phyloP scores from a whole-genome alignment of 805 yeast genomes.

The Peterozyma toletana region DNA sequence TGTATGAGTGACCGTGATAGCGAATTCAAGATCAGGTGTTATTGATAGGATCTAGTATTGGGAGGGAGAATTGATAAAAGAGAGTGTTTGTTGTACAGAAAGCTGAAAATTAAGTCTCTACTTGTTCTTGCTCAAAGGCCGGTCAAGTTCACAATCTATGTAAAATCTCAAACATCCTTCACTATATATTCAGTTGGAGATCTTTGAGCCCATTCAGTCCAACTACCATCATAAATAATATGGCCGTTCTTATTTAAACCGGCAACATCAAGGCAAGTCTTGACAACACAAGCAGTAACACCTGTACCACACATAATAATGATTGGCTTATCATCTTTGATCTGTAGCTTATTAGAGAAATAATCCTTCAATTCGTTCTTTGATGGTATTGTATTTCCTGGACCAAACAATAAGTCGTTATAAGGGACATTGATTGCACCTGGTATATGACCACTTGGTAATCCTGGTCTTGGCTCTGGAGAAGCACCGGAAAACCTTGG shows the following conservation, averaged over 20 bases:
- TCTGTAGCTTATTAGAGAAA: conserved; percentile 31
- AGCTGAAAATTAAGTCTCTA: too few relatives aligned
- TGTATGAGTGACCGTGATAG: too few relatives aligned
- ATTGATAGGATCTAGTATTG: too few relatives aligned
- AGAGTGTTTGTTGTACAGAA: too few relatives aligned
- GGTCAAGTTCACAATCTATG: too few relatives aligned
- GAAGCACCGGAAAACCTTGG: conserved; percentile 72
- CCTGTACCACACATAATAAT: conserved; percentile 95
- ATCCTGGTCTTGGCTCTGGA: conserved; percentile 86
- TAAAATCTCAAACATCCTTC: too few relatives aligned
- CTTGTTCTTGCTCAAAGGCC: too few relatives aligned
- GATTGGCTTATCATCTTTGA: conserved; percentile 49
- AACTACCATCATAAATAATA: conserved; percentile 76
- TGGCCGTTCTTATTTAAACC: conserved; percentile 38
- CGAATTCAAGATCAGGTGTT: too few relatives aligned
- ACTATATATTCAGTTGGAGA: neutral
- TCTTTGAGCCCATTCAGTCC: conserved; percentile 80
- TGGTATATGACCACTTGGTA: conserved; percentile 86
- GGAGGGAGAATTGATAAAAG: too few relatives aligned
- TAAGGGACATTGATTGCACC: conserved; percentile 77
- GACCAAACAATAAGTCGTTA: conserved; percentile 41
- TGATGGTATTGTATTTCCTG: conserved; percentile 39
- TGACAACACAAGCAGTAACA: conserved; percentile 85
- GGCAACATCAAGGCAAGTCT: conserved; percentile 60
- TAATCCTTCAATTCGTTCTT: conserved; percentile 36